Percentiles rank a stretch among this genome's conserved stretches.
Conservation (phyloP, 2,329 filamentous ascomycete species). For the Diplodia corticola region DNA sequence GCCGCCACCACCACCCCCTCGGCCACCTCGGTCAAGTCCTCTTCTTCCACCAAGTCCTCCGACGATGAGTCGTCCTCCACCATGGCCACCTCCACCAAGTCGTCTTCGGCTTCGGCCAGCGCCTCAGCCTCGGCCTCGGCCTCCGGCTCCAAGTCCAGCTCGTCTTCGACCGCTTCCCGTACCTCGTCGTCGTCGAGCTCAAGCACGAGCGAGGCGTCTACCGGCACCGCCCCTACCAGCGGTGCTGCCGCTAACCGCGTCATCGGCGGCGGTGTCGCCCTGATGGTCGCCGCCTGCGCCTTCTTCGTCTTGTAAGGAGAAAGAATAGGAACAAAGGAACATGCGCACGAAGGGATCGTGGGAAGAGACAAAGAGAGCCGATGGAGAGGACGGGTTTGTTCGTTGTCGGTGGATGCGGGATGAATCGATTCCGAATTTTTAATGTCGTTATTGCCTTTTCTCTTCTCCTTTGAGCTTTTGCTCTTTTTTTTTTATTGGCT, state of each 20-base stretch:
- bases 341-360: not conserved
- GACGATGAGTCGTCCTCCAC: slow-evolving; percentile 19
- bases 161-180: slow-evolving; percentile 28
- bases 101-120: slow-evolving; percentile 17
- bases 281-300: slow-evolving; percentile 2
- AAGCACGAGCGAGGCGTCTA: not conserved
- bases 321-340: not conserved
- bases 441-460: not conserved
- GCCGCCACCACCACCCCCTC: slow-evolving; percentile 33
- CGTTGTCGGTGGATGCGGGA: not conserved
- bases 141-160: slow-evolving; percentile 28
- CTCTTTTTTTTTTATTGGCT: not conserved
- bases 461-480: not conserved
- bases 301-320: not conserved
- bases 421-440: not conserved
- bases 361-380: not conserved
- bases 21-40: slow-evolving; percentile 23
- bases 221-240: slow-evolving; percentile 10
- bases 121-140: slow-evolving; percentile 27
- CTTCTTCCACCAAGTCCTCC: slow-evolving; percentile 29
- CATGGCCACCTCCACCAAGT: slow-evolving; percentile 29
- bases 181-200: slow-evolving; percentile 9
- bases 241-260: slow-evolving; percentile 9
- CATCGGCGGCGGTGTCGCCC: slow-evolving; percentile 3
- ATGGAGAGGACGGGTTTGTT: not conserved